Conservation (phyloP, 768 basidiomycete genomes). For the Ephemerocybe angulata region DNA sequence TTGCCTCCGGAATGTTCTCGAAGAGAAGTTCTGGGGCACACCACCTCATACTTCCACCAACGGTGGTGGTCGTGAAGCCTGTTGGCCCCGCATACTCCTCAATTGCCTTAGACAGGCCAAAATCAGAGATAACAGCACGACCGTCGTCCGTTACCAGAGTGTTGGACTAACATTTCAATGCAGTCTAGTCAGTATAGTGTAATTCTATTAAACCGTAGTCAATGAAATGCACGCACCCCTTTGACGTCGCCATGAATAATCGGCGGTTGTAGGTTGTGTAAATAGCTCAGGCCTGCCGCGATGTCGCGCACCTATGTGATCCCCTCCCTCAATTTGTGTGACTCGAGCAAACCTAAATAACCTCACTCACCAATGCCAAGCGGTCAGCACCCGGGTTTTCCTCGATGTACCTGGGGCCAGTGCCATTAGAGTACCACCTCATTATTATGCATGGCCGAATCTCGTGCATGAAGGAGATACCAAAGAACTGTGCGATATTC, state of each 20-base stretch:
- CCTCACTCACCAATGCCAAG: conserved; percentile 17
- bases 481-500: conserved; percentile 40
- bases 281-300: conserved; percentile 34
- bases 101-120: conserved; percentile 30
- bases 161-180: conserved; percentile 24
- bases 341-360: background rate
- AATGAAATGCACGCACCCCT: conserved; percentile 26
- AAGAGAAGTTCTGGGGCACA: conserved; percentile 28
- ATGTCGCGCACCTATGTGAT: conserved; percentile 32
- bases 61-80: conserved; percentile 21
- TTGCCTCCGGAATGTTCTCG: conserved; percentile 10
- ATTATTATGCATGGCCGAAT: conserved; percentile 35
- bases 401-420: conserved; percentile 19
- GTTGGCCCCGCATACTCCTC: conserved; percentile 23
- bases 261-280: conserved; percentile 36
- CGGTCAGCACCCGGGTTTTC: conserved; percentile 13
- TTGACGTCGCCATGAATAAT: conserved; percentile 43
- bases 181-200: background rate
- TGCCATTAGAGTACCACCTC: conserved; percentile 36
- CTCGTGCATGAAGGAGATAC: conserved; percentile 32
- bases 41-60: conserved; percentile 25
- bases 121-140: conserved; percentile 26
- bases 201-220: background rate
- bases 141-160: conserved; percentile 35
- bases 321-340: background rate